Base-by-base conservation (phyloP, 2,329 filamentous ascomycete genomes). In the Aspergillus hiratsukae region DNA sequence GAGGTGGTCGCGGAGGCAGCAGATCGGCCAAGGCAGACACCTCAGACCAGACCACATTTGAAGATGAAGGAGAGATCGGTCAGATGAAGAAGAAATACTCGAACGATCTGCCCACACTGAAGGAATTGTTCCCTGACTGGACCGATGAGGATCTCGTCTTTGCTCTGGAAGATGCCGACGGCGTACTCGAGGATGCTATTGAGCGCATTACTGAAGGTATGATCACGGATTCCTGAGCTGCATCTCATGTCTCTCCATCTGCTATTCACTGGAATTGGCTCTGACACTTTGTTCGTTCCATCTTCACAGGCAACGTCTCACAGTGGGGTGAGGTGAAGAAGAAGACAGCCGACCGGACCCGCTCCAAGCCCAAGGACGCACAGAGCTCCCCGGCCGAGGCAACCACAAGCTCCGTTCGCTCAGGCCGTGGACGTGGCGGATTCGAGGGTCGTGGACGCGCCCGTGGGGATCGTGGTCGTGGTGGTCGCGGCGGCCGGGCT, bases 71-170 rank as follows among this genome's bases (percentile, higher is more conserved):
- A 74, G 92, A 97, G 76, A 83, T 97, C 64, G 90, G 88, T 71
- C 86, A 95, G 77, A 86, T 97, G 72, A 95, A 95, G 84, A 91
- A 90, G 81, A 87, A 90, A 75, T 94, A 96, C 73, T 84, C 88
- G 69, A 80, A 80, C 69, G 90, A 93, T 78, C 84, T 96, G 67
- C 81, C 81, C 60, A 86, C 87, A 69, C 86, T 99, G 73, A 91
- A 90, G 79, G 92, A 96, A 75, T 87, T 97, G 79, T 97, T 96
- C 80, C 86, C 90, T 58, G 88, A 91, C 76, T 97, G 93, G 94
- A 93, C 91, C 66, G 90, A 96, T 70, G 90, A 92, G 75, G 93
- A 97, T 75, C 85, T 97, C 62, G 86, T 97, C 62, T 94, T 94
- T 74, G 92, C 92, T 60, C 82, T 99, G 58, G 86, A 96, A 75